A percentile compares a stretch with the other conserved stretches of the same genome.
These are phyloP conservation scores for Stagonosporopsis tanaceti DNA, from an alignment of 2,329 filamentous ascomycete genomes.

Conservation along the genomic window DNA sequence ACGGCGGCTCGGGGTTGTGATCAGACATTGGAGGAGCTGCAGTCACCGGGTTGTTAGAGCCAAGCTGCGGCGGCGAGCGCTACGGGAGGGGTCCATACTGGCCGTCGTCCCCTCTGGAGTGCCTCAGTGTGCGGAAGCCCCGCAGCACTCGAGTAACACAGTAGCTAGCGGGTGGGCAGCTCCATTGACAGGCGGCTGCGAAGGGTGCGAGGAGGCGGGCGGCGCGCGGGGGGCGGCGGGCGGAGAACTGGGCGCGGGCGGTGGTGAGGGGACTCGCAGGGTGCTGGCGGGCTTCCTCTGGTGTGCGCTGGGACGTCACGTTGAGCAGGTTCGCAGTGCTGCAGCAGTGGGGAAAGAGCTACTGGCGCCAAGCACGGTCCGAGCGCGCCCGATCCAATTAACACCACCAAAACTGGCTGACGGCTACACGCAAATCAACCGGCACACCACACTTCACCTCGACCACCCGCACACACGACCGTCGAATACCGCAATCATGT, in stretches of 20 bases:
- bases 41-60: conserved; percentile 32
- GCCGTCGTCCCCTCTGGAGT: conserved; percentile 49
- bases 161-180: conserved; percentile 51
- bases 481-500: conserved; percentile 62
- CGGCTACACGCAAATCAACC: conserved; percentile 7
- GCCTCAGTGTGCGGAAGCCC: conserved; percentile 54
- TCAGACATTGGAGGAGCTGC: conserved; percentile 49
- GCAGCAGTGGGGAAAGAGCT: conserved; percentile 10
- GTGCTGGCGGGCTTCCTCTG: not conserved
- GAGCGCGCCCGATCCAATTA: conserved; percentile 13
- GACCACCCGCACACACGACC: conserved; percentile 26
- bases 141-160: conserved; percentile 53
- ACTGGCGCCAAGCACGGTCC: conserved; percentile 9
- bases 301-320: conserved; percentile 18
- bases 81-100: conserved; percentile 35
- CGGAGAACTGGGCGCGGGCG: conserved; percentile 9
- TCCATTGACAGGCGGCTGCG: conserved; percentile 49
- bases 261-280: conserved; percentile 10
- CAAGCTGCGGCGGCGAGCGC: conserved; percentile 6
- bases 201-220: conserved; percentile 3
- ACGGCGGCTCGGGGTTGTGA: conserved; percentile 46
- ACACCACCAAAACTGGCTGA: conserved; percentile 7
- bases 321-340: conserved; percentile 3
- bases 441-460: conserved; percentile 23
- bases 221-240: not conserved